A percentile compares a stretch with the other conserved stretches of the same genome.
Evolutionary conservation across 768 basidiomycete genomes (phyloP).

Genomic region (Favolaschia claudopus): DNA sequence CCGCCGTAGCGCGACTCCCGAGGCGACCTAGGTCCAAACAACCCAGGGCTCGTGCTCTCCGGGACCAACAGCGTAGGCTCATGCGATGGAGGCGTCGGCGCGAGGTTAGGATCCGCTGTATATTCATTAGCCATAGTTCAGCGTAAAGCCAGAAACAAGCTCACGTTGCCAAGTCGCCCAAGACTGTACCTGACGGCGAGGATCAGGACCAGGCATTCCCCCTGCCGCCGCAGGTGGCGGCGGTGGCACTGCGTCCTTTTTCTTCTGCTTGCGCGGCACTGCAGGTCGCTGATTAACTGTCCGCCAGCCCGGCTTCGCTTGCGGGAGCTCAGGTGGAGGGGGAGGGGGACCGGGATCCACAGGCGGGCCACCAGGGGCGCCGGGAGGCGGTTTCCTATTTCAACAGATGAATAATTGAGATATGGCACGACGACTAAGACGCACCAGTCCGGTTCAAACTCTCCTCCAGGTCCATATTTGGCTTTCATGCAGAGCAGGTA

Average conservation of each 20-base stretch:
- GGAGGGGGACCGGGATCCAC: slow-evolving; percentile 45
- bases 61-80: slow-evolving; percentile 70
- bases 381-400: slow-evolving; percentile 55
- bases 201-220: slow-evolving; percentile 37
- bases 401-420: background rate
- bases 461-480: slow-evolving; percentile 85
- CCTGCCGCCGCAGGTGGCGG: slow-evolving; percentile 33
- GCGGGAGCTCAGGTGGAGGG: slow-evolving; percentile 50
- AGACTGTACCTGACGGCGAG: slow-evolving; percentile 54
- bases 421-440: slow-evolving; percentile 10
- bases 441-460: slow-evolving; percentile 86
- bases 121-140: background rate
- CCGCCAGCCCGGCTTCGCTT: slow-evolving; percentile 69
- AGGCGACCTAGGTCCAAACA: slow-evolving; percentile 84
- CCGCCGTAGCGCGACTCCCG: background rate
- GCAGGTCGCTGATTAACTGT: slow-evolving; percentile 46
- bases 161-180: slow-evolving; percentile 77
- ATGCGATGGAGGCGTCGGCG: slow-evolving; percentile 67
- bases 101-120: slow-evolving; percentile 64
- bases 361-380: slow-evolving; percentile 52
- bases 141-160: slow-evolving; percentile 36
- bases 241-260: slow-evolving; percentile 48
- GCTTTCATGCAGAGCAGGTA: slow-evolving; percentile 72
- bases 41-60: slow-evolving; percentile 63
- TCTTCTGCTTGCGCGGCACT: slow-evolving; percentile 50